Evolutionary conservation across 2,329 filamentous ascomycete genomes (phyloP).

Genomic region (Emmonsia crescens): DNA sequence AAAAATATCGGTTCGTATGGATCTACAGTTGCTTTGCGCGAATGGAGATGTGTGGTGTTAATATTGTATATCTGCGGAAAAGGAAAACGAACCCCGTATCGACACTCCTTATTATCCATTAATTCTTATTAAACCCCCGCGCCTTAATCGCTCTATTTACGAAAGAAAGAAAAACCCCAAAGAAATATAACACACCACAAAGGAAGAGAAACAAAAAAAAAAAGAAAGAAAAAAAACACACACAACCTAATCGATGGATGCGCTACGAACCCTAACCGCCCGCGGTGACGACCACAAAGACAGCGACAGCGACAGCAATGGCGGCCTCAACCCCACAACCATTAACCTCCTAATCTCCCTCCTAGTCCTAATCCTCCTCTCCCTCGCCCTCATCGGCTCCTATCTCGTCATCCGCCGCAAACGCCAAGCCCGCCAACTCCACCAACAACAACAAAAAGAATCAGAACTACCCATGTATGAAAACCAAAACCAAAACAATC

Average conservation of each 20-base stretch:
- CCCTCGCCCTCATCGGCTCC: slow-evolving; percentile 54
- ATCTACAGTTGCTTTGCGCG: neutral
- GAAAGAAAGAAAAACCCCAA: neutral
- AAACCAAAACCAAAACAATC: slow-evolving; percentile 40
- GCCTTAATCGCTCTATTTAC: neutral
- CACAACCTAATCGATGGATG: slow-evolving; percentile 26
- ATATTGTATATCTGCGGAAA: neutral
- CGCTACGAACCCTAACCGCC: slow-evolving; percentile 38
- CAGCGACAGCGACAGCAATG: slow-evolving; percentile 28
- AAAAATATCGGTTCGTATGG: neutral
- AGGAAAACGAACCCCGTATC: neutral
- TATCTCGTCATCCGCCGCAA: slow-evolving; percentile 65
- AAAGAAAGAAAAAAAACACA: no score
- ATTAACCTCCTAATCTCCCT: slow-evolving; percentile 70
- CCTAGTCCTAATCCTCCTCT: slow-evolving; percentile 64
- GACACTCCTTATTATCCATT: neutral
- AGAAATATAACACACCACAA: neutral
- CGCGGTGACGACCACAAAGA: slow-evolving; percentile 30
- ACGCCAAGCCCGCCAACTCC: slow-evolving; percentile 48
- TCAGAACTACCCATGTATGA: slow-evolving; percentile 58
- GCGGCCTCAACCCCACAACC: slow-evolving; percentile 49
- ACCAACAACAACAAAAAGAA: slow-evolving; percentile 36
- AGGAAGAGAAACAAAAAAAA: neutral
- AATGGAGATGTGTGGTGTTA: neutral
- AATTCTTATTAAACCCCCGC: neutral